Evolutionary conservation across 2,329 filamentous ascomycete species (phyloP).

Genomic region (Claviceps citrina): DNA sequence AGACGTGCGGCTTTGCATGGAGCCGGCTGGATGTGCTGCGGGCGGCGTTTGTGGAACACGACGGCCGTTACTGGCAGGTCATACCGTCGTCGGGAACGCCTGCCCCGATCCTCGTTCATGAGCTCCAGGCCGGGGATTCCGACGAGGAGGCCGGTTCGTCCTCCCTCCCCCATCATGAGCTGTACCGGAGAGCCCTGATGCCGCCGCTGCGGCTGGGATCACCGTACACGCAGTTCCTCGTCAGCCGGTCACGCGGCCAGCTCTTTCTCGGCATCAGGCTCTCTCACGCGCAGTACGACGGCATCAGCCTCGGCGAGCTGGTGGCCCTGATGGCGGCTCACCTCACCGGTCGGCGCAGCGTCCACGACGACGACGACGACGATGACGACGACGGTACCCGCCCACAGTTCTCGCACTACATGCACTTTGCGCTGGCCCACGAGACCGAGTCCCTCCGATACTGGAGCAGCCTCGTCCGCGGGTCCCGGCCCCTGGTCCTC

Average conservation of each 20-base stretch:
- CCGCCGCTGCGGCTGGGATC: not conserved
- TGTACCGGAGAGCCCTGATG: not conserved
- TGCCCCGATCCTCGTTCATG: not conserved
- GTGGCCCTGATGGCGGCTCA: not conserved
- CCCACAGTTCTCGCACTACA: not conserved
- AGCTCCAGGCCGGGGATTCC: not conserved
- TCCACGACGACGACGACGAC: no score
- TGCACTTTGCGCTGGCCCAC: not conserved
- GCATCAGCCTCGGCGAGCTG: not conserved
- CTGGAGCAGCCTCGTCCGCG: not conserved
- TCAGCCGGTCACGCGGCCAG: not conserved
- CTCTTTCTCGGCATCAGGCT: not conserved
- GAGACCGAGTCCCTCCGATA: not conserved
- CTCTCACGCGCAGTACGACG: not conserved
- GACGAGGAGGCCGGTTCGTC: not conserved
- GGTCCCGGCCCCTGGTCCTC: not conserved
- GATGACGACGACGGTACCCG: no score
- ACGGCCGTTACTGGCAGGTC: not conserved
- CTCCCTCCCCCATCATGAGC: not conserved
- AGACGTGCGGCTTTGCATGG: not conserved
- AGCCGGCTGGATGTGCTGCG: not conserved
- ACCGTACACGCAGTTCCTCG: not conserved
- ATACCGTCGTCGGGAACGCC: not conserved
- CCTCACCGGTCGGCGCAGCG: not conserved
- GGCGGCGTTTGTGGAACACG: not conserved